Evolutionary conservation across 2,329 filamentous ascomycete species (phyloP).

Genomic region (Colletotrichum trifolii): DNA sequence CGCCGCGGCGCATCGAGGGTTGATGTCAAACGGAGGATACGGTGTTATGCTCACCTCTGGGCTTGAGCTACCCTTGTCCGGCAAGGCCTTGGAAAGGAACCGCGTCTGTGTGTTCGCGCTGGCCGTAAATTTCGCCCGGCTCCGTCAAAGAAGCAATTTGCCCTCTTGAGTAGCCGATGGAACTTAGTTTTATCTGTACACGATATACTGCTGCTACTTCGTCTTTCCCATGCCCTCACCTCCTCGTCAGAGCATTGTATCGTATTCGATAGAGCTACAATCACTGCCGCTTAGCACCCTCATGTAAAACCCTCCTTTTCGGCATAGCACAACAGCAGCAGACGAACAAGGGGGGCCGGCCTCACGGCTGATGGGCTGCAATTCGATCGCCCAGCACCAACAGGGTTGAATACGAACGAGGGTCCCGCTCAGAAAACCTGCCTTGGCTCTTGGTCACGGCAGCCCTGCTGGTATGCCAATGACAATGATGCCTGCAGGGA

Average conservation of each 20-base stretch:
- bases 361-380: conserved; percentile 11
- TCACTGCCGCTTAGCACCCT: neutral
- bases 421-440: conserved; percentile 25
- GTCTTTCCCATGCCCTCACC: too few species aligned
- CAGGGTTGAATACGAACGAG: conserved; percentile 36
- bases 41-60: too few species aligned
- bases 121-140: neutral
- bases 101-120: too few species aligned
- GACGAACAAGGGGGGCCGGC: too few species aligned
- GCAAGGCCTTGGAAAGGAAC: too few species aligned
- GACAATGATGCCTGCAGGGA: conserved; percentile 22
- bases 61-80: too few species aligned
- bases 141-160: conserved; percentile 6
- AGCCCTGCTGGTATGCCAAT: conserved; percentile 10
- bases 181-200: conserved; percentile 3
- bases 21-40: too few species aligned
- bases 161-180: neutral
- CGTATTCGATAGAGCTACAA: too few species aligned
- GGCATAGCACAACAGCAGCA: conserved; percentile 7
- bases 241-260: neutral
- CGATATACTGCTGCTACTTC: neutral
- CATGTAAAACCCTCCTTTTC: conserved; percentile 10
- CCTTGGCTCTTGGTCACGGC: conserved; percentile 29
- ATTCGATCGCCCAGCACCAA: conserved; percentile 28
- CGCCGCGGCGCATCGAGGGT: too few species aligned